These are phyloP conservation scores for Blastobotrys ciferrii DNA, from an alignment of 1,139 yeast species.

Conservation along the genomic window DNA sequence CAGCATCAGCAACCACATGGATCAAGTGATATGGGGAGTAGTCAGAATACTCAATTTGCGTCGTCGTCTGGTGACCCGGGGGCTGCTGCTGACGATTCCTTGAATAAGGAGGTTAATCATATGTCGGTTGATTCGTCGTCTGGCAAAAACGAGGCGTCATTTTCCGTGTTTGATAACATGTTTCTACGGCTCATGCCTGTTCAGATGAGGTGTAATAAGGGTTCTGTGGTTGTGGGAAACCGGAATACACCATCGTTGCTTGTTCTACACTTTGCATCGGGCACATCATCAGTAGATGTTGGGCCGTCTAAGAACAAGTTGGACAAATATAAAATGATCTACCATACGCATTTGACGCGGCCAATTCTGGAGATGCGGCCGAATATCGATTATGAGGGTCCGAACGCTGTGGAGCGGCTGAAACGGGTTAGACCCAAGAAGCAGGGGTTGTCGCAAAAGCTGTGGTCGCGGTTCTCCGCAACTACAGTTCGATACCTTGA, in stretches of 20 bases:
- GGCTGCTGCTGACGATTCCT: background rate
- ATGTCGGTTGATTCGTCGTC: background rate
- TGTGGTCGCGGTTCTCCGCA: background rate
- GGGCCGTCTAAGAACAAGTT: conserved; percentile 46
- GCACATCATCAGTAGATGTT: conserved; percentile 61
- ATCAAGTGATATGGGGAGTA: background rate
- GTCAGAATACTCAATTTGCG: background rate
- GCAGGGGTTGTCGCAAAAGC: background rate
- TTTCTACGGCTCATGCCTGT: conserved; percentile 55
- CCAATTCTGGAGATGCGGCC: conserved; percentile 64
- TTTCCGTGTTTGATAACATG: conserved; percentile 25
- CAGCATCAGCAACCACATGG: background rate
- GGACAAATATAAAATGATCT: conserved; percentile 54
- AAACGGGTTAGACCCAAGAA: background rate
- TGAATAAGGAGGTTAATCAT: background rate
- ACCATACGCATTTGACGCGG: conserved; percentile 46
- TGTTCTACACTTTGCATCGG: conserved; percentile 57
- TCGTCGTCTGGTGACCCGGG: conserved; percentile 1
- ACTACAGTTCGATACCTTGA: background rate
- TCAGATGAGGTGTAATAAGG: conserved; percentile 56
- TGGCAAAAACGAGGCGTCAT: background rate
- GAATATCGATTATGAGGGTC: conserved; percentile 55
- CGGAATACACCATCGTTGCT: conserved; percentile 69
- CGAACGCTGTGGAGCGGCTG: conserved; percentile 11
- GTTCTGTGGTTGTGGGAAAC: conserved; percentile 79